Conservation (phyloP, 768 basidiomycete genomes). For the Lactarius sp. region DNA sequence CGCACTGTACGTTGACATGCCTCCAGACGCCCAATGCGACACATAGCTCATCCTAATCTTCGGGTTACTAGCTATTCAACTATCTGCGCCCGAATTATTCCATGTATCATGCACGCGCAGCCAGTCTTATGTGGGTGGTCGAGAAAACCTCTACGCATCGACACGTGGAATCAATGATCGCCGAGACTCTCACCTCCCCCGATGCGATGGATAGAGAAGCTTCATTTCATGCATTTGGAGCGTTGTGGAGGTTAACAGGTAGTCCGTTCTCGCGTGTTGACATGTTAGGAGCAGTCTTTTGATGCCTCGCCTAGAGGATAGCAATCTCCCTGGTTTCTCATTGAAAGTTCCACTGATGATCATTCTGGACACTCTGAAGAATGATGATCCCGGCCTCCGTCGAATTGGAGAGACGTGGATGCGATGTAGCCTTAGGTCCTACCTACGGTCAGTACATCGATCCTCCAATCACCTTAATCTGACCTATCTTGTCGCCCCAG, state of each 20-base stretch:
- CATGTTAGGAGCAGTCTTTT: neutral
- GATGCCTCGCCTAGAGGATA: constrained; percentile 58
- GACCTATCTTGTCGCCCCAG: constrained; percentile 37
- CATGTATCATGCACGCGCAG: constrained; percentile 76
- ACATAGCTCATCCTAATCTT: constrained; percentile 4
- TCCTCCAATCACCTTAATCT: neutral
- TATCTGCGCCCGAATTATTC: constrained; percentile 66
- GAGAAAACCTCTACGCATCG: constrained; percentile 49
- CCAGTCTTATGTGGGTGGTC: constrained; percentile 78
- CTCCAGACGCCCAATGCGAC: neutral
- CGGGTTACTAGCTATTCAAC: constrained; percentile 49
- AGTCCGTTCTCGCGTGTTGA: constrained; percentile 23
- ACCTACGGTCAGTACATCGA: constrained; percentile 58
- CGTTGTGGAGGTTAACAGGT: constrained; percentile 90
- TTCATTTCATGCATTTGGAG: constrained; percentile 84
- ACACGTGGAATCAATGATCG: constrained; percentile 75
- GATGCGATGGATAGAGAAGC: constrained; percentile 45
- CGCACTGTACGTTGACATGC: constrained; percentile 37
- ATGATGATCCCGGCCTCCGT: constrained; percentile 65
- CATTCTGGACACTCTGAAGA: constrained; percentile 77
- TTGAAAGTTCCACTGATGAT: constrained; percentile 86
- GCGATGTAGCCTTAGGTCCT: constrained; percentile 88
- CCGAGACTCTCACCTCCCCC: constrained; percentile 60
- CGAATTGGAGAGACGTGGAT: constrained; percentile 95
- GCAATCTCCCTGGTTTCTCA: constrained; percentile 69